These are phyloP conservation scores for Handroanthus guayacan DNA, from an alignment of 257 asterid genomes.

Conservation along the genomic window DNA sequence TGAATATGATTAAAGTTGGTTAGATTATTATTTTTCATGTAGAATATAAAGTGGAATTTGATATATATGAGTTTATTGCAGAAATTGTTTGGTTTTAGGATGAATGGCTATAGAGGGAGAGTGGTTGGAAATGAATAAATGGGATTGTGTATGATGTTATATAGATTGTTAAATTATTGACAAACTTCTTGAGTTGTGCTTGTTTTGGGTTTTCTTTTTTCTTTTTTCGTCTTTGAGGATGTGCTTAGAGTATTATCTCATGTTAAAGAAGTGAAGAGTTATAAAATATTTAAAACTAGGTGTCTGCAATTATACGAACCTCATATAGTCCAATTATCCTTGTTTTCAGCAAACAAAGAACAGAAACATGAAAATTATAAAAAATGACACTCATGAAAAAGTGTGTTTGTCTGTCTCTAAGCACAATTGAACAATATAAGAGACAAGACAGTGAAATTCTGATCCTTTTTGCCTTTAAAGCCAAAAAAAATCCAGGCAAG, in stretches of 20 bases:
- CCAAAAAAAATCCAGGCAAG: background rate
- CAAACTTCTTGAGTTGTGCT: background rate
- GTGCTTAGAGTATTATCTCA: background rate
- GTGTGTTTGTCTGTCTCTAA: background rate
- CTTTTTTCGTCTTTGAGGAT: background rate
- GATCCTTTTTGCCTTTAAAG: background rate
- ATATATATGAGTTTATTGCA: background rate
- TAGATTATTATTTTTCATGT: constrained; percentile 24
- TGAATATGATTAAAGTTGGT: constrained; percentile 55
- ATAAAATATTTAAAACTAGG: too few relatives aligned
- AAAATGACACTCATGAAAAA: constrained; percentile 13
- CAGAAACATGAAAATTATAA: constrained; percentile 12
- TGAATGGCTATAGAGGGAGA: too few relatives aligned
- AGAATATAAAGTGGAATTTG: constrained; percentile 5
- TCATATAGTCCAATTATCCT: constrained; percentile 27
- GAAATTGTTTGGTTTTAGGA: too few relatives aligned
- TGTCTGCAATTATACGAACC: constrained; percentile 12
- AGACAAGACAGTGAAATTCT: background rate
- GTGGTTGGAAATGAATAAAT: constrained; percentile 9
- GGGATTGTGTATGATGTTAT: background rate
- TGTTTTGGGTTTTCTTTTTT: background rate
- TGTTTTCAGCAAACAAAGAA: background rate
- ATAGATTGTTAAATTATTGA: background rate
- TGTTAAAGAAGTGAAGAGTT: background rate
- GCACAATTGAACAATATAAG: background rate